Evolutionary conservation across 2,329 filamentous ascomycete genomes (phyloP).

Genomic region (Trichoderma semiorbis): DNA sequence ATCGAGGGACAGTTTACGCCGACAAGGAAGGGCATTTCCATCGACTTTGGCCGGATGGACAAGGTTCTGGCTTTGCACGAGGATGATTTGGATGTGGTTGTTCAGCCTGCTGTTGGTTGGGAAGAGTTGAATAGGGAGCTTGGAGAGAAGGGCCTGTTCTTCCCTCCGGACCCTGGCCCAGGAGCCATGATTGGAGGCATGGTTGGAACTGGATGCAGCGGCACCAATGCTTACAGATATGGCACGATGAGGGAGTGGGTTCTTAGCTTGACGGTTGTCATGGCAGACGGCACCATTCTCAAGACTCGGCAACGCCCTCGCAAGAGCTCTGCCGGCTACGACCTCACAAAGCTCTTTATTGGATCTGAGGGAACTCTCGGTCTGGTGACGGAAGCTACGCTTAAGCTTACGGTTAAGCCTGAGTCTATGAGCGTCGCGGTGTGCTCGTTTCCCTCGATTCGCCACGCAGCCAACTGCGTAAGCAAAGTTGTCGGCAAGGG

Average conservation of each 20-base stretch:
- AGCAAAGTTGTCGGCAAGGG: slow-evolving; percentile 75
- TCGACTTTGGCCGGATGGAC: slow-evolving; percentile 86
- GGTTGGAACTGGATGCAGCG: slow-evolving; percentile 70
- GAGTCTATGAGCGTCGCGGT: slow-evolving; percentile 79
- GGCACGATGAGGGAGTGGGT: slow-evolving; percentile 97
- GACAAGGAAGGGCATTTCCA: slow-evolving; percentile 76
- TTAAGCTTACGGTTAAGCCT: slow-evolving; percentile 81
- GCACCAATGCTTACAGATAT: slow-evolving; percentile 88
- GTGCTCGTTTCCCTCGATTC: slow-evolving; percentile 55
- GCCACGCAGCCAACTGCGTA: slow-evolving; percentile 74
- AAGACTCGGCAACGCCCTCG: slow-evolving; percentile 84
- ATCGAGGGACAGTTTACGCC: slow-evolving; percentile 86
- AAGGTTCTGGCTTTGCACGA: slow-evolving; percentile 73
- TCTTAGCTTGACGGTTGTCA: slow-evolving; percentile 76
- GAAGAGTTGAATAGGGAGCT: slow-evolving; percentile 79
- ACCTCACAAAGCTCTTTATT: slow-evolving; percentile 84
- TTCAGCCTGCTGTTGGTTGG: slow-evolving; percentile 83
- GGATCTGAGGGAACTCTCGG: slow-evolving; percentile 90
- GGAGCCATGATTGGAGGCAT: slow-evolving; percentile 91
- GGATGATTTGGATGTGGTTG: slow-evolving; percentile 71
- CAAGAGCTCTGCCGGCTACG: slow-evolving; percentile 89
- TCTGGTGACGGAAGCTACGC: slow-evolving; percentile 83
- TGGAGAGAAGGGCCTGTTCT: slow-evolving; percentile 72
- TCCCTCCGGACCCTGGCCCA: slow-evolving; percentile 86
- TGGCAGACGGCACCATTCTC: slow-evolving; percentile 86